Evolutionary conservation across 257 asterid genomes (phyloP), one percentile per base, ranked within the genome.

Genomic region (Datura wrightii): DNA sequence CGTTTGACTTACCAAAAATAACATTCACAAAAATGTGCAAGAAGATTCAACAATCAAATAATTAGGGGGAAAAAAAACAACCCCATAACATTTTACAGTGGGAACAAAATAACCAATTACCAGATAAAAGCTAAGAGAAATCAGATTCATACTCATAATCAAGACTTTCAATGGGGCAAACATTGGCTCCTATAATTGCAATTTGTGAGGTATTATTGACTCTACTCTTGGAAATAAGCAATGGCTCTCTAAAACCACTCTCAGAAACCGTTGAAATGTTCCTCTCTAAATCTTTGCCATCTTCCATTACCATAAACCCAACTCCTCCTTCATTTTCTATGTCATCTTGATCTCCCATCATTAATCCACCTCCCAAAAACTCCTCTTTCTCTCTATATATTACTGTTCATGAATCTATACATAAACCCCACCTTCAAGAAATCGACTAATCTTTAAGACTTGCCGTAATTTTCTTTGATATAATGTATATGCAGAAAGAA

Each of bases 131-230:
- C 5, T 48, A 82, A 6, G 42, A 36, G 65, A 58, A n/a, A 42
- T 59, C 34, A 76, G 53, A 80, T 24, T 48, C 89, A 44, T 84
- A 95, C 98, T 95, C 99, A 88, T 95, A 94, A 86, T 95, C 99
- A 54, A 95, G 97, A 90, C 98, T 95, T 82, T 94, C 98, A 56
- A 94, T 90, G 31, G 97, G 92, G 85, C 90, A 93, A 89, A 90
- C 88, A 85, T 92, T 91, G 84, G 96, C 90, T 65, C 97, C 96
- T 85, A 94, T 87, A 81, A 93, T 90, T 56, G 97, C 98, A 82
- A 95, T 88, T 95, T 96, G 98, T 76, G 99, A 96, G 65, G 98
- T 93, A 44, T 86, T 90, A 86, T 96, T 94, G 84, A 92, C 82
- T 88, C 97, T 91, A 86, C 88, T 83, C 89, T 59, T 92, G 41